Evolutionary conservation across 768 basidiomycete species (phyloP).

Genomic region (Xerocomellus intermedius): DNA sequence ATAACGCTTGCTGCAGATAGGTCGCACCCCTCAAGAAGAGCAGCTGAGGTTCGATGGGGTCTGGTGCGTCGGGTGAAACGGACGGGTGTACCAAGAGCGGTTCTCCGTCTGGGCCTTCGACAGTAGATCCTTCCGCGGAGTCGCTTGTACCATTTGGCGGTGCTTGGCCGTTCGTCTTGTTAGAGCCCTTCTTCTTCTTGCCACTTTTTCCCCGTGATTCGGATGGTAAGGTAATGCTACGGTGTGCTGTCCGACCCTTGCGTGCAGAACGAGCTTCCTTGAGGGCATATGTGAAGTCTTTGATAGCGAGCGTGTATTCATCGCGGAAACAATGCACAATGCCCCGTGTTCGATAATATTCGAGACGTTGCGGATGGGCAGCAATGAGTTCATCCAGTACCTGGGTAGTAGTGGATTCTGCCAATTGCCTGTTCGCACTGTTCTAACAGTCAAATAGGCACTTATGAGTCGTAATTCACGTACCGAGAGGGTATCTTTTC

Average conservation of each 20-base stretch:
- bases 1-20: slow-evolving; percentile 75
- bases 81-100: slow-evolving; percentile 64
- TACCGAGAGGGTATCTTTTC: slow-evolving; percentile 93
- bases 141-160: slow-evolving; percentile 65
- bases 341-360: slow-evolving; percentile 87
- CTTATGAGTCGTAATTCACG: slow-evolving; percentile 21
- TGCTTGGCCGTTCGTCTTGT: slow-evolving; percentile 59
- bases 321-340: slow-evolving; percentile 89
- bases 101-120: slow-evolving; percentile 52
- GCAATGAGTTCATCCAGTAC: slow-evolving; percentile 79
- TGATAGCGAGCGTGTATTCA: slow-evolving; percentile 69
- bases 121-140: slow-evolving; percentile 37
- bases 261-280: slow-evolving; percentile 73
- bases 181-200: slow-evolving; percentile 54
- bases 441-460: slow-evolving; percentile 17
- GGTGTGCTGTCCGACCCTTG: slow-evolving; percentile 59
- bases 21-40: slow-evolving; percentile 83
- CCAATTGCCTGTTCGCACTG: slow-evolving; percentile 62
- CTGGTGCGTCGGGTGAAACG: slow-evolving; percentile 72
- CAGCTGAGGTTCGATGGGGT: slow-evolving; percentile 83
- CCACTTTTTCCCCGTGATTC: slow-evolving; percentile 43
- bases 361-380: slow-evolving; percentile 69
- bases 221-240: slow-evolving; percentile 38
- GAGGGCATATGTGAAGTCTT: slow-evolving; percentile 79
- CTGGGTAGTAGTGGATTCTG: slow-evolving; percentile 78